Evolutionary conservation across 768 basidiomycete genomes (phyloP).

Genomic region (Agaricus subrufescens): DNA sequence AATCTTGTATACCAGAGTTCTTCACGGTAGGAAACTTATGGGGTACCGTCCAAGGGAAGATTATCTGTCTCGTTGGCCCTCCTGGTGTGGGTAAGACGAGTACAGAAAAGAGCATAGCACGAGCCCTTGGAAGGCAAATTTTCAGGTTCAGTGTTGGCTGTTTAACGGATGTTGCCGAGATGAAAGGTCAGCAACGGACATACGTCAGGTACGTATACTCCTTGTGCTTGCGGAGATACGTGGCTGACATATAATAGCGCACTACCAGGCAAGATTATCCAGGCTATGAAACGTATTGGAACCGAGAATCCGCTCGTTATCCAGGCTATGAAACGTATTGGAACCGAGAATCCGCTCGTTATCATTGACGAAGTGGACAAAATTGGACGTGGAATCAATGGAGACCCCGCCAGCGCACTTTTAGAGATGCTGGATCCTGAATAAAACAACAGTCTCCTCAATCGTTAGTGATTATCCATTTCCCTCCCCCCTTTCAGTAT

Average conservation of each 20-base stretch:
- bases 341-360: conserved; percentile 34
- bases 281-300: too few species aligned
- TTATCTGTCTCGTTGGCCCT: conserved; percentile 93
- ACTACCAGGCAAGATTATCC: conserved; percentile 91
- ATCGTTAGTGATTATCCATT: conserved; percentile 18
- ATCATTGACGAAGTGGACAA: too few species aligned
- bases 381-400: too few species aligned
- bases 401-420: too few species aligned
- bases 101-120: conserved; percentile 34
- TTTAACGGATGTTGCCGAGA: conserved; percentile 47
- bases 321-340: conserved; percentile 83
- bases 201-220: background rate
- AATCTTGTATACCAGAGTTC: conserved; percentile 42
- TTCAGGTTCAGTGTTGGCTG: conserved; percentile 98
- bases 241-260: conserved; percentile 41
- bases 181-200: conserved; percentile 22
- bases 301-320: too few species aligned
- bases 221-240: conserved; percentile 49
- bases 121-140: conserved; percentile 87
- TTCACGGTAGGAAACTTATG: conserved; percentile 92
- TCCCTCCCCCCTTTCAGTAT: conserved; percentile 4
- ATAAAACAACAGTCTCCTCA: too few species aligned
- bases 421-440: too few species aligned
- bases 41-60: conserved; percentile 95
- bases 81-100: conserved; percentile 98